Evolutionary conservation across 345 rosid species (phyloP).

Genomic region (Draba incana): DNA sequence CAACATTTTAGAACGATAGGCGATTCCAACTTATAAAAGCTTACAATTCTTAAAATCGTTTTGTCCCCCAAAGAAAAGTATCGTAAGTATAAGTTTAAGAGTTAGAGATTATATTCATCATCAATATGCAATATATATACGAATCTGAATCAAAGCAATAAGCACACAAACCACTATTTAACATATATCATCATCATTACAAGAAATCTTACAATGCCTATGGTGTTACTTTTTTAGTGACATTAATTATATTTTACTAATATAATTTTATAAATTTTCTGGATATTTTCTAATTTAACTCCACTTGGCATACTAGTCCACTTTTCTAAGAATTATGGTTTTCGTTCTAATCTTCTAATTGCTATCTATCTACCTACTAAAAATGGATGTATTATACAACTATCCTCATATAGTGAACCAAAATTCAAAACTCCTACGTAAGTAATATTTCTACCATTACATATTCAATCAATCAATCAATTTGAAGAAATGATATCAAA

Average conservation of each 20-base stretch:
- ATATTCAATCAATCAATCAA: slow-evolving; percentile 23
- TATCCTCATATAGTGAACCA: neutral
- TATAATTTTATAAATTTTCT: neutral
- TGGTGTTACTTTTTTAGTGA: neutral
- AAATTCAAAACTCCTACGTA: slow-evolving; percentile 34
- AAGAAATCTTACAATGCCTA: too few relatives aligned
- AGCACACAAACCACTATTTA: too few relatives aligned
- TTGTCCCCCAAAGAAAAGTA: too few relatives aligned
- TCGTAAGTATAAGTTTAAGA: too few relatives aligned
- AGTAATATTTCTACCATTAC: slow-evolving; percentile 5
- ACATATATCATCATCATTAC: too few relatives aligned
- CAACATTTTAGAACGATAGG: too few relatives aligned
- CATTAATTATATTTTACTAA: neutral
- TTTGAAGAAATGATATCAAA: neutral
- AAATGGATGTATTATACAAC: slow-evolving; percentile 11
- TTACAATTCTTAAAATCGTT: too few relatives aligned
- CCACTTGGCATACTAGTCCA: slow-evolving; percentile 25
- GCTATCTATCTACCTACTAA: slow-evolving; percentile 10
- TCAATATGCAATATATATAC: too few relatives aligned
- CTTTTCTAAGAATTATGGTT: neutral
- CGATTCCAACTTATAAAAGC: too few relatives aligned
- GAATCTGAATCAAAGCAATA: too few relatives aligned
- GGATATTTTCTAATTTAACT: neutral
- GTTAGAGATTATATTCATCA: too few relatives aligned
- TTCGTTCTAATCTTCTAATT: slow-evolving; percentile 16